Evolutionary conservation across 495 filamentous ascomycete species (phyloP).

Genomic region (Aspergillus cavernicola): DNA sequence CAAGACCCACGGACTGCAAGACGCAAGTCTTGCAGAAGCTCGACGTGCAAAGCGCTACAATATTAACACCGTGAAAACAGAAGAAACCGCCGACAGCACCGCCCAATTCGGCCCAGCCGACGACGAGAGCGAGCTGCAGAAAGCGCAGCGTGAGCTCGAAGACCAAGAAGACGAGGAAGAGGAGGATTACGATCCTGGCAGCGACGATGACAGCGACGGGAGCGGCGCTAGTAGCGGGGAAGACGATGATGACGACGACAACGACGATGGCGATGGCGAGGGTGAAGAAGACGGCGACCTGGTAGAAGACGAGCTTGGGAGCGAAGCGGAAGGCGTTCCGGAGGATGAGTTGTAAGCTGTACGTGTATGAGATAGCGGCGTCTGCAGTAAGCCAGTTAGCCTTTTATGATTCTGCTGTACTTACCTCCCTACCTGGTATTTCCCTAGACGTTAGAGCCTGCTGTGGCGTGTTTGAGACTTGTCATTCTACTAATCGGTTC

Average conservation of each 20-base stretch:
- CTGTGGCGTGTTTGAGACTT: neutral
- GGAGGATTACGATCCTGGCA: conserved; percentile 85
- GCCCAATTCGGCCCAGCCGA: conserved; percentile 34
- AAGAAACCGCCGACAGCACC: conserved; percentile 34
- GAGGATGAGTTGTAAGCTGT: conserved; percentile 26
- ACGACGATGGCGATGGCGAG: conserved; percentile 29
- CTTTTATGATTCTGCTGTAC: conserved; percentile 1
- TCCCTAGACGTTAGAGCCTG: neutral
- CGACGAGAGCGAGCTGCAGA: conserved; percentile 58
- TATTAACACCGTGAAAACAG: conserved; percentile 57
- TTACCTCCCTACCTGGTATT: too few relatives aligned
- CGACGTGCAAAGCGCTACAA: conserved; percentile 77
- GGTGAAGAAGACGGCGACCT: conserved; percentile 46
- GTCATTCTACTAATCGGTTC: too few relatives aligned
- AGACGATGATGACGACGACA: conserved; percentile 46
- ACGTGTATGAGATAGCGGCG: neutral
- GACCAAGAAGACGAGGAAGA: conserved; percentile 75
- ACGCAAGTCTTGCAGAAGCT: conserved; percentile 86
- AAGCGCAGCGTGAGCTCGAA: conserved; percentile 63
- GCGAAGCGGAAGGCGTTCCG: conserved; percentile 36
- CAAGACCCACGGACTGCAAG: conserved; percentile 74
- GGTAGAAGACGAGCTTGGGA: conserved; percentile 37
- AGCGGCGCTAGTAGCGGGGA: conserved; percentile 56
- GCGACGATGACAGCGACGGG: conserved; percentile 69
- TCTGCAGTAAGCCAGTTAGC: neutral